These are phyloP conservation scores for Penicillium sclerotigenum DNA, from an alignment of 2,329 filamentous ascomycete species.

Conservation along the genomic window DNA sequence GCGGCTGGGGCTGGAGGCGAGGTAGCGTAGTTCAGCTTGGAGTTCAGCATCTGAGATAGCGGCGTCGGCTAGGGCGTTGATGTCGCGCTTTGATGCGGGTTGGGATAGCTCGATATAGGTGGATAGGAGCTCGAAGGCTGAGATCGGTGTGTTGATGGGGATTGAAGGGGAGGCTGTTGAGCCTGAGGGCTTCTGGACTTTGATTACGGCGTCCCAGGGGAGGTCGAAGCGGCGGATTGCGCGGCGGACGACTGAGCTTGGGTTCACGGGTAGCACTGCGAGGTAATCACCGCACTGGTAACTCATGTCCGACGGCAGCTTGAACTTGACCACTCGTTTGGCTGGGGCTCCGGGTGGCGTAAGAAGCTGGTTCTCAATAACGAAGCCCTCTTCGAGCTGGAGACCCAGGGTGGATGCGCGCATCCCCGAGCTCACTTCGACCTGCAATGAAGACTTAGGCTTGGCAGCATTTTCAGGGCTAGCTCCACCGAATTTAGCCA, in stretches of 20 bases:
- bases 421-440: conserved; percentile 52
- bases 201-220: conserved; percentile 66
- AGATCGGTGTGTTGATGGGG: conserved; percentile 56
- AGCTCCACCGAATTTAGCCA: conserved; percentile 35
- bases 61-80: conserved; percentile 47
- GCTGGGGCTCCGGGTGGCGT: conserved; percentile 50
- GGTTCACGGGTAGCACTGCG: conserved; percentile 69
- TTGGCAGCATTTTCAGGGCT: conserved; percentile 24
- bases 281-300: conserved; percentile 77
- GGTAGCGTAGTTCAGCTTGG: conserved; percentile 40
- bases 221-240: conserved; percentile 64
- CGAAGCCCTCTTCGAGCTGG: conserved; percentile 60
- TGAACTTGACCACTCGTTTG: conserved; percentile 66
- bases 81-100: conserved; percentile 65
- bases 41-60: conserved; percentile 49
- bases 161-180: conserved; percentile 39
- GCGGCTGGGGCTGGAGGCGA: conserved; percentile 29
- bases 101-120: conserved; percentile 72
- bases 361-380: conserved; percentile 54
- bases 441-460: conserved; percentile 38
- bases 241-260: conserved; percentile 57
- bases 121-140: conserved; percentile 62
- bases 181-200: conserved; percentile 54
- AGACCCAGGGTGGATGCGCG: conserved; percentile 60
- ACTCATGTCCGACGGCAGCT: conserved; percentile 61